A percentile compares a stretch with the other conserved stretches of the same genome.
Evolutionary conservation across 1,139 yeast species (phyloP).

Genomic region (Debaryomyces psychrophilus): DNA sequence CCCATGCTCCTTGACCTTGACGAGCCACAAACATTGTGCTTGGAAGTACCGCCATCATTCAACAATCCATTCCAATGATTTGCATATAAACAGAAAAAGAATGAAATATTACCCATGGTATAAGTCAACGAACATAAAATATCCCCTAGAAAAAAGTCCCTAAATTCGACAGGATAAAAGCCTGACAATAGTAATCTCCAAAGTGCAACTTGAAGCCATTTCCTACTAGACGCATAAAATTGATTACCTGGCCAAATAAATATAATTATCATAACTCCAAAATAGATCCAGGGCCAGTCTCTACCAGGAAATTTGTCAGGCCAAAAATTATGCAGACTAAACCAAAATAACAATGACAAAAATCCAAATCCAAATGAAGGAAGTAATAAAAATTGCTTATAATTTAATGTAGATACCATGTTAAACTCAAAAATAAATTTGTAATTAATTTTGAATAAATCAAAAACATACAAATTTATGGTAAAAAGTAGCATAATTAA

Average conservation of each 20-base stretch:
- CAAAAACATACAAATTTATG: conserved; percentile 73
- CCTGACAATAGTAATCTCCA: conserved; percentile 82
- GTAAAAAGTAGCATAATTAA: conserved; percentile 66
- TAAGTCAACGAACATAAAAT: conserved; percentile 86
- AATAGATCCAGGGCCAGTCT: conserved; percentile 80
- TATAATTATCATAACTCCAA: conserved; percentile 54
- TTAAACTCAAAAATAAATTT: conserved; percentile 91
- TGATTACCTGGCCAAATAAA: conserved; percentile 68
- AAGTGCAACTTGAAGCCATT: conserved; percentile 73
- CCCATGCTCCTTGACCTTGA: conserved; percentile 78
- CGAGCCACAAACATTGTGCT: conserved; percentile 66
- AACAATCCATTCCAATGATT: conserved; percentile 63
- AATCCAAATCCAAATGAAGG: conserved; percentile 63
- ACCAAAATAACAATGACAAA: conserved; percentile 67
- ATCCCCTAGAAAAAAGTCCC: conserved; percentile 93
- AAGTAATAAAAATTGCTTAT: conserved; percentile 61
- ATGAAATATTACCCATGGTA: conserved; percentile 80
- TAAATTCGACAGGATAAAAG: conserved; percentile 88
- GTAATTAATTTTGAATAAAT: conserved; percentile 75
- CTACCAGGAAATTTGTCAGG: conserved; percentile 60
- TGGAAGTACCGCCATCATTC: conserved; percentile 36
- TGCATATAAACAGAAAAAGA: conserved; percentile 82
- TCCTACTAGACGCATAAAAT: conserved; percentile 57
- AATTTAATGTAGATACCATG: conserved; percentile 68
- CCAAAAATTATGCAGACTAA: conserved; percentile 75